Evolutionary conservation across 139 green algal genomes (phyloP), one percentile per base, ranked within the genome.

Genomic region (Chlamydomonas schloesseri): DNA sequence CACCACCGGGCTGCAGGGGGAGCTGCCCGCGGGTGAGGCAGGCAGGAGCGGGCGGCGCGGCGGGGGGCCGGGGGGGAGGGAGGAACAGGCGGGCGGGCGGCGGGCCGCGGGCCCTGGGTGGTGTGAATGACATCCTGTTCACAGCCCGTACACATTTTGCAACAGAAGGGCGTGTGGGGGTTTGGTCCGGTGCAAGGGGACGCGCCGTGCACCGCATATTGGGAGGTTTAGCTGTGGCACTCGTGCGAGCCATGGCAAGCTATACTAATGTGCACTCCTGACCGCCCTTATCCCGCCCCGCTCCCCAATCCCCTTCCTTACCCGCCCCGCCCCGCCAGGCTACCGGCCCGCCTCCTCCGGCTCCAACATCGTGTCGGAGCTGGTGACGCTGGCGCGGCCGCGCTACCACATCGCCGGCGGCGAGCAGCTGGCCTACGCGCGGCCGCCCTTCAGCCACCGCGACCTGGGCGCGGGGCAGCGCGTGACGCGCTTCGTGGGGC

Each of bases 401-500:
- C 81, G 87, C 65, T 88, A 84, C 78, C 78, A 84, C 78, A 68
- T 84, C n/a, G 78, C 78, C 13, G 78, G 78, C 29, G 78, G 78
- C n/a, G 78, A 84, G 67, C n/a, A 29, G 67, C 47, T 76, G 23
- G 46, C 68, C 42, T 84, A 73, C 53, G 72, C 87, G 14, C 90
- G 97, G 13, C 67, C 91, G 71, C 97, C 97, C 3, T 99, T 99
- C 92, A 64, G 87, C 26, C 97, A 98, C 88, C 84, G 87, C 26
- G 94, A 97, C 82, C 86, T 96, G 33, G 96, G 96, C 0, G 95
- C 92, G 0, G 96, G 96, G 21, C 72, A 81, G 10, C 92, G 96
- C 57, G 95, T 94, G 5, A 99, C 97, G 21, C 91, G 97, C 64
- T 99, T 99, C 91, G 91, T 99, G 10, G 91, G 79, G 0, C 90